Evolutionary conservation across 495 filamentous ascomycete species (phyloP).

Genomic region (Aeminium ludgeri): DNA sequence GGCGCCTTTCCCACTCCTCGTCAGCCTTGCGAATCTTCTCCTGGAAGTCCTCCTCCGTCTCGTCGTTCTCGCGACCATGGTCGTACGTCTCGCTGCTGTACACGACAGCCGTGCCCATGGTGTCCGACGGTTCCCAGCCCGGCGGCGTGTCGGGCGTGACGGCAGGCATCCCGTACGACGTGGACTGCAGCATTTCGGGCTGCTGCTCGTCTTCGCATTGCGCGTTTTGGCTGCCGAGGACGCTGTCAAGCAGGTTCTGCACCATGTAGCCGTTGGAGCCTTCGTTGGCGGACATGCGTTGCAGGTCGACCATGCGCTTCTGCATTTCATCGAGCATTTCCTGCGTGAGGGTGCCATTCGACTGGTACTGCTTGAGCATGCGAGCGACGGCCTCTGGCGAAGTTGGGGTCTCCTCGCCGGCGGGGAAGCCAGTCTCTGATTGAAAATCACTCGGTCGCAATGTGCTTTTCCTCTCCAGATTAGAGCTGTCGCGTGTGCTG

Average conservation of each 20-base stretch:
- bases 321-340: constrained; percentile 21
- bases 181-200: not conserved
- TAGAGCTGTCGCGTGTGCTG: too few relatives aligned
- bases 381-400: constrained; percentile 3
- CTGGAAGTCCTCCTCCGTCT: constrained; percentile 7
- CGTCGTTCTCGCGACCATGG: not conserved
- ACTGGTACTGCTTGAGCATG: constrained; percentile 9
- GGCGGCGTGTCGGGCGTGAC: constrained; percentile 15
- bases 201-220: not conserved
- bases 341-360: constrained; percentile 11
- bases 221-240: not conserved
- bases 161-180: constrained; percentile 6
- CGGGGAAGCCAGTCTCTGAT: not conserved
- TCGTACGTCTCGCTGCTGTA: constrained; percentile 3
- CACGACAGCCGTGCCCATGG: constrained; percentile 12
- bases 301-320: constrained; percentile 17
- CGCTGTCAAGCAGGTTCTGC: constrained; percentile 20
- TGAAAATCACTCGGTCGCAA: not conserved
- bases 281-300: constrained; percentile 12
- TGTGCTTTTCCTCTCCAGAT: not conserved
- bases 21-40: constrained; percentile 18
- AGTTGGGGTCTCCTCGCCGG: too few relatives aligned
- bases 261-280: constrained; percentile 20
- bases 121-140: constrained; percentile 3
- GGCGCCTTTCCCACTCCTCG: constrained; percentile 11